A percentile compares a stretch with the other conserved stretches of the same genome.
Evolutionary conservation across 2,329 filamentous ascomycete species (phyloP).

Genomic region (Teratosphaeria destructans): DNA sequence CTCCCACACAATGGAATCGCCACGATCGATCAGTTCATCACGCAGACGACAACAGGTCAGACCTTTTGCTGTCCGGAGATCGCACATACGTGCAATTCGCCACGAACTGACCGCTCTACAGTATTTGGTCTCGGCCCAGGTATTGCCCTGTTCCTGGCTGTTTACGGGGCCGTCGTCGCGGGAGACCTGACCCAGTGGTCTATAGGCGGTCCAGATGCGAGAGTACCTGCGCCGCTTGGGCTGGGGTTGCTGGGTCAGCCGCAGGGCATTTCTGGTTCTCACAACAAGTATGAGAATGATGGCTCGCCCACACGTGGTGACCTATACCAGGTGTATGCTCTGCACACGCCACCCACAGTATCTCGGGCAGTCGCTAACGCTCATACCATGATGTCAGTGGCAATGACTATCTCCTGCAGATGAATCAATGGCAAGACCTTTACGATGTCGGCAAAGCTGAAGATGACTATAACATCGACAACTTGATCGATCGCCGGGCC

Average conservation of each 20-base stretch:
- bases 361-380: neutral
- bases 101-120: neutral
- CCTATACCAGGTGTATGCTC: slow-evolving; percentile 12
- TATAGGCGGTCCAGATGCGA: slow-evolving; percentile 13
- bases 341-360: neutral
- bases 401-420: neutral
- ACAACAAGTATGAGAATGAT: slow-evolving; percentile 28
- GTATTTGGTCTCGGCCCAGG: slow-evolving; percentile 7
- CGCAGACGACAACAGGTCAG: slow-evolving; percentile 10
- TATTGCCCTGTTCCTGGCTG: slow-evolving; percentile 22
- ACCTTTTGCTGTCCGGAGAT: neutral
- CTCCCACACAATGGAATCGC: slow-evolving; percentile 24
- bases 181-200: slow-evolving; percentile 19
- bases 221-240: neutral
- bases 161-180: slow-evolving; percentile 23
- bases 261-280: slow-evolving; percentile 14
- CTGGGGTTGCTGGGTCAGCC: slow-evolving; percentile 4
- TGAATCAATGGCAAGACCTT: neutral
- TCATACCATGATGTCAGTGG: neutral
- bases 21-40: slow-evolving; percentile 25
- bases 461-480: neutral
- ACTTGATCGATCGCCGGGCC: neutral
- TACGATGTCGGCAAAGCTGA: neutral
- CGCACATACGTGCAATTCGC: neutral
- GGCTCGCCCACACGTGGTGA: slow-evolving; percentile 23